phyloP scores from a whole-genome alignment of 805 yeast genomes.

The Brettanomyces nanus region DNA sequence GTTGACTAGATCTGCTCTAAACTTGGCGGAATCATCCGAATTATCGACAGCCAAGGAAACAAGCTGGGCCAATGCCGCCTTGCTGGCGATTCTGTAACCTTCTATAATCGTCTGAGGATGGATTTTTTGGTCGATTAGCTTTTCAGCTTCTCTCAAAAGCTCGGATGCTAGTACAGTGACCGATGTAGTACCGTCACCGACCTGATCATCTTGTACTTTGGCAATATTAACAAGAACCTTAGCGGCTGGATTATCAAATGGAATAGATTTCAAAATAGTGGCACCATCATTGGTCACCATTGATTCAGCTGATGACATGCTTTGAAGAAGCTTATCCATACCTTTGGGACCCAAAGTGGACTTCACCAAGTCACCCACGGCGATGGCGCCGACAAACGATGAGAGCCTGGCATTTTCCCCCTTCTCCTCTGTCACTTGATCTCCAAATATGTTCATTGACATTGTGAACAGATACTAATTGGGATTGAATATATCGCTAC shows the following conservation, averaged over 20 bases:
- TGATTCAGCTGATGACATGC: slow-evolving; percentile 70
- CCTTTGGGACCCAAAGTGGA: slow-evolving; percentile 97
- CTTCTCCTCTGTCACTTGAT: slow-evolving; percentile 94
- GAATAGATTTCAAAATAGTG: slow-evolving; percentile 87
- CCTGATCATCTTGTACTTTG: slow-evolving; percentile 95
- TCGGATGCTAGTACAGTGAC: slow-evolving; percentile 91
- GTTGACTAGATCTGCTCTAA: slow-evolving; percentile 69
- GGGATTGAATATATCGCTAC: too few species aligned
- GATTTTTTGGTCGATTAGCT: slow-evolving; percentile 81
- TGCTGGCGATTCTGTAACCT: slow-evolving; percentile 85
- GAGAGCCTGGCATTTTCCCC: slow-evolving; percentile 98
- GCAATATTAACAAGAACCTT: slow-evolving; percentile 90
- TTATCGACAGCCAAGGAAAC: slow-evolving; percentile 71
- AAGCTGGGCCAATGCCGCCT: slow-evolving; percentile 78
- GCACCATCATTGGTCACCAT: slow-evolving; percentile 98
- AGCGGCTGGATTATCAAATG: slow-evolving; percentile 96
- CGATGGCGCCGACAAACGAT: slow-evolving; percentile 97
- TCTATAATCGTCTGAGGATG: slow-evolving; percentile 98
- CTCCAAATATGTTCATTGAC: slow-evolving; percentile 94
- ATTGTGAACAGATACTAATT: too few species aligned
- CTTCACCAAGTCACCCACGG: slow-evolving; percentile 96
- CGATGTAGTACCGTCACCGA: slow-evolving; percentile 97
- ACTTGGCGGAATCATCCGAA: slow-evolving; percentile 45
- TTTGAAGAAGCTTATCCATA: slow-evolving; percentile 91
- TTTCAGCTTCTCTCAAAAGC: slow-evolving; percentile 88